Percentiles rank a stretch among this genome's conserved stretches.
These are phyloP conservation scores for Boeremia exigua DNA, from an alignment of 2,329 filamentous ascomycete genomes.

Conservation along the genomic window DNA sequence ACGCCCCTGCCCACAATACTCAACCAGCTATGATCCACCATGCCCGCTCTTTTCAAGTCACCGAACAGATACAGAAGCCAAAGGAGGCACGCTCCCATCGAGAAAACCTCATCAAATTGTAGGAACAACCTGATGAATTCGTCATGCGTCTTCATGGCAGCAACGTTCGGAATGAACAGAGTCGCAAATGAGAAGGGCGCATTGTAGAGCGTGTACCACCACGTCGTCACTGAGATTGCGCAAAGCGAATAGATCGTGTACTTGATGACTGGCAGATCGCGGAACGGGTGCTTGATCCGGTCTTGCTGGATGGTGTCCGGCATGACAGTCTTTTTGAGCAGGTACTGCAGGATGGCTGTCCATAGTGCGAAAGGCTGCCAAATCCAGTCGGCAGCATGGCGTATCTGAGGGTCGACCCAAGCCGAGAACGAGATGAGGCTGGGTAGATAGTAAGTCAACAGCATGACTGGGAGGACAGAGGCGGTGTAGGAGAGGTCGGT, in stretches of 20 bases:
- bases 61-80: slow-evolving; percentile 24
- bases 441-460: slow-evolving; percentile 17
- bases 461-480: slow-evolving; percentile 18
- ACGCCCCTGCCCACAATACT: slow-evolving; percentile 15
- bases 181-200: slow-evolving; percentile 12
- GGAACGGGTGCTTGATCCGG: slow-evolving; percentile 5
- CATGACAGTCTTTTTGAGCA: slow-evolving; percentile 22
- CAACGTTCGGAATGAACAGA: slow-evolving; percentile 17
- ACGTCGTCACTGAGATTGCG: slow-evolving; percentile 10
- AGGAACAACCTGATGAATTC: slow-evolving; percentile 20
- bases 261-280: slow-evolving; percentile 20
- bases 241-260: slow-evolving; percentile 19
- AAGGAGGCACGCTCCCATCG: slow-evolving; percentile 7
- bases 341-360: slow-evolving; percentile 19
- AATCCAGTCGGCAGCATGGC: slow-evolving; percentile 19
- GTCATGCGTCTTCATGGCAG: slow-evolving; percentile 8
- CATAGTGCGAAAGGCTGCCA: slow-evolving; percentile 24
- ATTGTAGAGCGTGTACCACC: slow-evolving; percentile 21
- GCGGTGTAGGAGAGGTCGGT: slow-evolving; percentile 21
- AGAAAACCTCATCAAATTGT: slow-evolving; percentile 22
- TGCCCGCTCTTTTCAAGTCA: slow-evolving; percentile 20
- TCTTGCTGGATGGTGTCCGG: slow-evolving; percentile 17
- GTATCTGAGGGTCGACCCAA: slow-evolving; percentile 15
- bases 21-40: slow-evolving; percentile 19
- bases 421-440: slow-evolving; percentile 1